These are phyloP conservation scores for Tardiomyces digboiensis DNA, from an alignment of 1,139 yeast species.

Conservation along the genomic window DNA sequence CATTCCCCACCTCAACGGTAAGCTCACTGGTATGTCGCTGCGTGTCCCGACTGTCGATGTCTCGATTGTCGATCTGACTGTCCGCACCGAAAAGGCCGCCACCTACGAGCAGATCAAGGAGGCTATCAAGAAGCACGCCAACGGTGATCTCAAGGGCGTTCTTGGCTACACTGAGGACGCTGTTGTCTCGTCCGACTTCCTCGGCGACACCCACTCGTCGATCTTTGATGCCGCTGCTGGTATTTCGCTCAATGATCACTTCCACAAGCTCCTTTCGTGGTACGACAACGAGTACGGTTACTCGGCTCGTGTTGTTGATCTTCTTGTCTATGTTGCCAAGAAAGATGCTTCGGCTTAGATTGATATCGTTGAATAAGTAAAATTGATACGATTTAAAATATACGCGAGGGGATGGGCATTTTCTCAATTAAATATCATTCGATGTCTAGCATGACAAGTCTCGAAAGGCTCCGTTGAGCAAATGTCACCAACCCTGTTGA, in stretches of 20 bases:
- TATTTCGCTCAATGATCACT: constrained; percentile 71
- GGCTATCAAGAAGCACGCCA: constrained; percentile 60
- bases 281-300: constrained; percentile 89
- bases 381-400: constrained; percentile 1
- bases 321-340: constrained; percentile 66
- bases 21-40: constrained; percentile 82
- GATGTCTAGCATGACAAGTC: too few relatives aligned
- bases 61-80: constrained; percentile 68
- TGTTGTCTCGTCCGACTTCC: constrained; percentile 79
- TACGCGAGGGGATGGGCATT: too few relatives aligned
- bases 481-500: too few relatives aligned
- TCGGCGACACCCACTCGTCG: constrained; percentile 69
- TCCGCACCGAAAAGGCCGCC: constrained; percentile 57
- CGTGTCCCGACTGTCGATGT: constrained; percentile 87
- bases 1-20: constrained; percentile 80
- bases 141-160: constrained; percentile 64
- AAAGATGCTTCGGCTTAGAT: constrained; percentile 17
- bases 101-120: constrained; percentile 69
- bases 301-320: constrained; percentile 88
- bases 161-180: constrained; percentile 82
- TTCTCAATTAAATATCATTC: too few relatives aligned
- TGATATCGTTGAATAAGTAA: not conserved
- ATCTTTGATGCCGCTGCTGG: constrained; percentile 83
- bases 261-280: constrained; percentile 83
- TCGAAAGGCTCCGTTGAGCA: too few relatives aligned